Evolutionary conservation across 1,284 basidiomycete species (phyloP), one percentile per base, ranked within the genome.

Genomic region (Trichosporon sp.): DNA sequence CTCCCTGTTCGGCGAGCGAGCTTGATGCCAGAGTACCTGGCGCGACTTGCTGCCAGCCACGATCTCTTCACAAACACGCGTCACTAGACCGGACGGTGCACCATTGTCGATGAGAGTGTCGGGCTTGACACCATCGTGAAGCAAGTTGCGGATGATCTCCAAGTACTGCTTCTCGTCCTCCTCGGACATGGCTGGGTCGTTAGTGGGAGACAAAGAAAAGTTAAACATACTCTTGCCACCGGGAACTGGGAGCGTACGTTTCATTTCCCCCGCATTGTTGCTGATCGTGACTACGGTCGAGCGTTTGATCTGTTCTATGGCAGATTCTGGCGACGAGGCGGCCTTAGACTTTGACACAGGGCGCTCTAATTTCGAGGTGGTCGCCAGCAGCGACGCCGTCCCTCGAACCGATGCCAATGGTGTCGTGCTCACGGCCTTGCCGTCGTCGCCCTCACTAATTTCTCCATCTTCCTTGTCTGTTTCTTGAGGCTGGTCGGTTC

Each of bases 41-140:
- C 77, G 73, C 14, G 71, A 70, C 35, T 75, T 72, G 12, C 72
- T 72, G 1, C 75, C 74, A 2, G 78, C 72, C 1, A 83, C 78
- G 26, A 81, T 80, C 66, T 81, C 79, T 64, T 80, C 67, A 56
- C 80, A 81, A 0, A 79, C 80, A 0, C 71, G 71, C 14, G 72
- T 76, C 35, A 83, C 80, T 59, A 77, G 75, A 69, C 75, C 71
- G 11, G 73, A 37, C 0, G 77, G 75, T 0, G 78, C 81, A 14
- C 81, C 81, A 2, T 76, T 70, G 26, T 70, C 48, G 12, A 83
- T 73, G 2, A 81, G 73, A 1, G 68, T 68, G 1, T 81, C 76
- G 0, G 81, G 80, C 0, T 71, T 65, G 32, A 79, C 70, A 1
- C 79, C 79, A 12, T 80, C 75, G 10, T 72, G 67, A 1, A 83